Evolutionary conservation across 2,329 filamentous ascomycete genomes (phyloP).

Genomic region (Fusarium sublunatum): DNA sequence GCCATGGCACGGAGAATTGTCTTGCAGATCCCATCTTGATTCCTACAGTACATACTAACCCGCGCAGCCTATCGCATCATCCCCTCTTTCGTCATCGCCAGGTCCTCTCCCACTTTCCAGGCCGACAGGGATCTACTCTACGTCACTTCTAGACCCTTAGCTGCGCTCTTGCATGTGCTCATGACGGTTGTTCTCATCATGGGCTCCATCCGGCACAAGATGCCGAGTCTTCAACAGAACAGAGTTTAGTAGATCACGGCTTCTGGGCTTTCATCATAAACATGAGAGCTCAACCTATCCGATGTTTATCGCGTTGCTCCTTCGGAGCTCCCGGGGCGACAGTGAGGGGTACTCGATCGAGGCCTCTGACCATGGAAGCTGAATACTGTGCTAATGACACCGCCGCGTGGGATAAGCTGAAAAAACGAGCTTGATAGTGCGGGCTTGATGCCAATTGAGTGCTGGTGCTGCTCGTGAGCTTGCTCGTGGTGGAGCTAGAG

Average conservation of each 20-base stretch:
- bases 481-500: slow-evolving; percentile 10
- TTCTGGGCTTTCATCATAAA: slow-evolving; percentile 22
- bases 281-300: slow-evolving; percentile 2
- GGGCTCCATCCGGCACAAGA: not conserved
- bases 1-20: slow-evolving; percentile 23
- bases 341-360: not conserved
- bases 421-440: slow-evolving; percentile 11
- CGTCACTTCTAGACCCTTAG: slow-evolving; percentile 43
- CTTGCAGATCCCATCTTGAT: slow-evolving; percentile 33
- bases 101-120: slow-evolving; percentile 6
- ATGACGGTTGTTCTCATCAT: not conserved
- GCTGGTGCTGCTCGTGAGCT: not conserved
- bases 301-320: slow-evolving; percentile 9
- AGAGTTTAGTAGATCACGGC: slow-evolving; percentile 1
- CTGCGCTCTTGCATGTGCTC: not conserved
- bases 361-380: slow-evolving; percentile 11
- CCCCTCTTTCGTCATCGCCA: slow-evolving; percentile 33
- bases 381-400: slow-evolving; percentile 19
- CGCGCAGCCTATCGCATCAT: slow-evolving; percentile 10
- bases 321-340: slow-evolving; percentile 16
- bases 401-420: slow-evolving; percentile 26
- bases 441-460: not conserved
- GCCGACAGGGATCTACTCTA: slow-evolving; percentile 32
- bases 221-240: not conserved
- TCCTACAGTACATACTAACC: too few relatives aligned